Evolutionary conservation across 2,329 filamentous ascomycete genomes (phyloP), one percentile per base, ranked within the genome.

Genomic region (Cladosporium sp.): DNA sequence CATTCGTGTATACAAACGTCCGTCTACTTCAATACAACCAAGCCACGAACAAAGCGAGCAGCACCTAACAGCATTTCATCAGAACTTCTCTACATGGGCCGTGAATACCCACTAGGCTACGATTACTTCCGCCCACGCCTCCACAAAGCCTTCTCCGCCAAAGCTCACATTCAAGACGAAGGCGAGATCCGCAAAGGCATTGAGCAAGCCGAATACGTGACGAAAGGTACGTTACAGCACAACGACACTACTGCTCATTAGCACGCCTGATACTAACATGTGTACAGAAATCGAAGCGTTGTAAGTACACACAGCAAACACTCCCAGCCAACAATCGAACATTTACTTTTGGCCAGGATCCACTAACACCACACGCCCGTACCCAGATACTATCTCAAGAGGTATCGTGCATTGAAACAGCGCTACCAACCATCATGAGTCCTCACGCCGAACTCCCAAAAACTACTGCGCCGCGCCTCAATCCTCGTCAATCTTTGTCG

Each of bases 1-100:
- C 54, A 91, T 97, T 69, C 84, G 86, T 43, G 87, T 97, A 66
- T 97, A 97, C 82, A 97, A 97, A 88, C 91, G 92, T 92, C 75
- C 65, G 48, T 49, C 36, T 25, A 16, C 23, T 28, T 39, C 32
- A 10, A 16, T 36, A 7, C 34, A 25, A 36, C 30, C 21, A 26
- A 53, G 21, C 13, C 21, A 51, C 25, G 16, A 39, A 25, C 13
- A 26, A 7, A 11, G 48, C n/a, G 7, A 21, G 46, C 53, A 56
- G 30, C 14, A 18, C 11, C 32, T 65, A 25, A 49, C n/a, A 64
- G 1, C 32, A 11, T 18, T 5, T 3, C 14, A 23, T 16, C 65
- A 96, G 93, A 97, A 73, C 86, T 97, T 13, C 85, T 99, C 51
- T 88, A 90, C 73, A 83, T 98, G 16, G 93, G 94, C 36, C 87